Evolutionary conservation across 371 early-diverging fungal species (phyloP).

Genomic region (Rhizomucor miehei): DNA sequence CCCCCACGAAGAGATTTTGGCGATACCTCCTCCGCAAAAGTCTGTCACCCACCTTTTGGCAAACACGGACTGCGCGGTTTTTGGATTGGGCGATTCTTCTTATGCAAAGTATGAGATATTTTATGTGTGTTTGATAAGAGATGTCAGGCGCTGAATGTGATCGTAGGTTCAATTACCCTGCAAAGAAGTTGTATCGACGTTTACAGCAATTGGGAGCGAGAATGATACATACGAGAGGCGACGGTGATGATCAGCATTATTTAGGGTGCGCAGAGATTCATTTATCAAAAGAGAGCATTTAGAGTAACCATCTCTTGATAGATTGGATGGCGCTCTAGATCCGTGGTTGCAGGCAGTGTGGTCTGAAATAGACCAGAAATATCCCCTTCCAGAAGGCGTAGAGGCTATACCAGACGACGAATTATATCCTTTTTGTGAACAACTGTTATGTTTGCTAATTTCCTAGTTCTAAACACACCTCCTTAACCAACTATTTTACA

Average conservation of each 20-base stretch:
- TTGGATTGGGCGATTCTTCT: slow-evolving; percentile 96
- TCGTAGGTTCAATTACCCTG: slow-evolving; percentile 88
- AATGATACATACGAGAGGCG: slow-evolving; percentile 71
- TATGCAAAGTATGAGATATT: slow-evolving; percentile 64
- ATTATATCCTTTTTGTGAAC: slow-evolving; percentile 28
- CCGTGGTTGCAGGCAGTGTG: slow-evolving; percentile 83
- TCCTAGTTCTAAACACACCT: not conserved
- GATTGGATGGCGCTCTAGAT: slow-evolving; percentile 80
- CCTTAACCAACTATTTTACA: slow-evolving; percentile 16
- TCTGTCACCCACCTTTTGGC: slow-evolving; percentile 62
- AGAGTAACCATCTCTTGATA: slow-evolving; percentile 11
- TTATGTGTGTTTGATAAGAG: not conserved
- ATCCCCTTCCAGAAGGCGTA: slow-evolving; percentile 57
- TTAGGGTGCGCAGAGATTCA: slow-evolving; percentile 60
- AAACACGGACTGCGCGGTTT: slow-evolving; percentile 76
- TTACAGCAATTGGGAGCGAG: slow-evolving; percentile 87
- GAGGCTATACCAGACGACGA: slow-evolving; percentile 57
- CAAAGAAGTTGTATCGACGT: slow-evolving; percentile 90
- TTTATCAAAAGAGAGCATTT: not conserved
- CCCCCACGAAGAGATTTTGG: slow-evolving; percentile 70
- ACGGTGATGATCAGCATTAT: slow-evolving; percentile 97
- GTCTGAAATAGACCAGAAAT: slow-evolving; percentile 53
- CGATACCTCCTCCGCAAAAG: slow-evolving; percentile 80
- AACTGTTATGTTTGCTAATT: too few relatives aligned
- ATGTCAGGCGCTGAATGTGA: not conserved